Evolutionary conservation across 352 stramenopile species (phyloP), one percentile per base, ranked within the genome.

Genomic region (Blastocystis sp.): DNA sequence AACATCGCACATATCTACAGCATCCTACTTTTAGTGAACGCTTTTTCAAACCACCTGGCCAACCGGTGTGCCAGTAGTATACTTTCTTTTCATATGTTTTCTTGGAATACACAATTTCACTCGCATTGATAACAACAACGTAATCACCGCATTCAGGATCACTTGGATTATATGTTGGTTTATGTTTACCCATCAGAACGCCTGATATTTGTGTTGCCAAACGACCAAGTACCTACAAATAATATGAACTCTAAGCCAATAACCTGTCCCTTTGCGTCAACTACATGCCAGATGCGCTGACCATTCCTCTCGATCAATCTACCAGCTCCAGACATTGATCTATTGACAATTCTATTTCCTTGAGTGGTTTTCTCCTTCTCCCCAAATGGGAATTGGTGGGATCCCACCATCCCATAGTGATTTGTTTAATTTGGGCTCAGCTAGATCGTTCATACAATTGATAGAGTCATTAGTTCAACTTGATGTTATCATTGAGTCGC

Each of bases 1-100:
- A 43, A 34, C 6, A 66, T 13, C 64, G 26, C 18, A 13, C 54
- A 84, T 29, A n/a, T 6, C 54, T 18, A n/a, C 34, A n/a, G 47
- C 20, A n/a, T 15, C 50, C 9, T 34, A 84, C 73, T 53, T 84
- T 88, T 23, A 88, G 18, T 6, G 77, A 41, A 59, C 77, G 62
- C 50, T 77, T 20, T 55, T 88, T 88, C 62, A 88, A 64, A 76
- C 66, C 62, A 77, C 77, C 77, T 23, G 77, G 77, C 62, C 66
- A 88, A 64, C 77, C 77, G 20, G 77, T 88, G 26, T 88, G 53
- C 77, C 77, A 88, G 59, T 43, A 45, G 63, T 88, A 88, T 39
- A 88, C 77, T 64, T 88, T 88, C 66, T 88, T 88, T 79, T 88
- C 77, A 47, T 79, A 79, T 62, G 77, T 88, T 54, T 88, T 88